Evolutionary conservation across 2,329 filamentous ascomycete species (phyloP).

Genomic region (Epichloe amarillans): DNA sequence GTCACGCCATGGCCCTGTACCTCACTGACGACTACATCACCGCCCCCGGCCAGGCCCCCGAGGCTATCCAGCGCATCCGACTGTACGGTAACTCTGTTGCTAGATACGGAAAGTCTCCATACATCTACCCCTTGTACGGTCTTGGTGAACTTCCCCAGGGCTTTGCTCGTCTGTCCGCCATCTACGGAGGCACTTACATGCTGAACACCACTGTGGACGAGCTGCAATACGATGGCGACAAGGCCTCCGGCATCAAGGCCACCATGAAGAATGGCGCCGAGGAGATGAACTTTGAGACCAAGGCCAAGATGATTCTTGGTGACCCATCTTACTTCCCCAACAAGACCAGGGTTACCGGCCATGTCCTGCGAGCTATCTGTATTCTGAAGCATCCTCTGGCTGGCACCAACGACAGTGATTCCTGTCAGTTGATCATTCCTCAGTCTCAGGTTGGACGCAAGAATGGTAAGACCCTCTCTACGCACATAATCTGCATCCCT

Average conservation of each 20-base stretch:
- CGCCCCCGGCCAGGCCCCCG: constrained; percentile 57
- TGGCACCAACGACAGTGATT: constrained; percentile 80
- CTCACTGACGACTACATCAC: constrained; percentile 79
- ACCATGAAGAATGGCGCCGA: constrained; percentile 76
- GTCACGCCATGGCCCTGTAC: constrained; percentile 96
- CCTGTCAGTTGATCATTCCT: constrained; percentile 89
- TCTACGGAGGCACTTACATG: constrained; percentile 99
- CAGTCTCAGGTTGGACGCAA: constrained; percentile 95
- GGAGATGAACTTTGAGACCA: constrained; percentile 92
- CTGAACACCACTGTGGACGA: constrained; percentile 92
- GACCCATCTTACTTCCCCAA: constrained; percentile 93
- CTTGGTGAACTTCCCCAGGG: constrained; percentile 94
- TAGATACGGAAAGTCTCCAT: constrained; percentile 94
- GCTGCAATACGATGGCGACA: constrained; percentile 68
- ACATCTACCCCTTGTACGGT: constrained; percentile 98
- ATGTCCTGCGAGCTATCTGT: constrained; percentile 92
- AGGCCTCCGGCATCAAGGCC: constrained; percentile 91
- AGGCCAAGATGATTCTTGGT: constrained; percentile 88
- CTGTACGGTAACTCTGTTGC: constrained; percentile 97
- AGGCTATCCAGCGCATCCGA: constrained; percentile 82
- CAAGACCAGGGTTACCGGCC: constrained; percentile 77
- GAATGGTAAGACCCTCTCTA: constrained; percentile 52
- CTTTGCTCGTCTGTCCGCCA: constrained; percentile 92
- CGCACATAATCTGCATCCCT: background rate
- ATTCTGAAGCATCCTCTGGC: constrained; percentile 91